Percentiles rank a stretch among this genome's conserved stretches.
Conservation (phyloP, 257 asterid species). For the Fraxinus americana region DNA sequence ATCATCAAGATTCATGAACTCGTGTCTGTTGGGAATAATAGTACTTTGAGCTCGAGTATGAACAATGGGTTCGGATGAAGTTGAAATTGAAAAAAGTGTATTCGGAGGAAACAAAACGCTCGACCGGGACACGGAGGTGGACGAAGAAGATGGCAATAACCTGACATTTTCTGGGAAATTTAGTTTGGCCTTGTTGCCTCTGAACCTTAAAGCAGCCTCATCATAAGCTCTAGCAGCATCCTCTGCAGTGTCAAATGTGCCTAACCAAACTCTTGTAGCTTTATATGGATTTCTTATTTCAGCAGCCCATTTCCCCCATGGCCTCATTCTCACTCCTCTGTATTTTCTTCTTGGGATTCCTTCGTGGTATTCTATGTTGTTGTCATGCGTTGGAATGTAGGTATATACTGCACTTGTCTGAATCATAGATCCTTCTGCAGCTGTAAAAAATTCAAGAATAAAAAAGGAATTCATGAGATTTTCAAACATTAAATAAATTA, state of each 20-base stretch:
- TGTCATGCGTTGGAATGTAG: constrained; percentile 33
- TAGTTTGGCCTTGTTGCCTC: constrained; percentile 63
- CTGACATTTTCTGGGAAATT: constrained; percentile 60
- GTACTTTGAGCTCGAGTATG: neutral
- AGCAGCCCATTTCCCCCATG: constrained; percentile 70
- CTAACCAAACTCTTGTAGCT: constrained; percentile 59
- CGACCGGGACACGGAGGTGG: no score
- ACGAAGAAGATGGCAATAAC: constrained; percentile 20
- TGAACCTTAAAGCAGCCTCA: constrained; percentile 53
- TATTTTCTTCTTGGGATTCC: constrained; percentile 25
- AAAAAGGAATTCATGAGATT: neutral
- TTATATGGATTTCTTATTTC: constrained; percentile 53
- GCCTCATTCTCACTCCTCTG: constrained; percentile 57
- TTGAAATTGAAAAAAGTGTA: constrained; percentile 19
- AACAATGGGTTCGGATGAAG: constrained; percentile 29
- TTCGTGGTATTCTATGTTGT: constrained; percentile 11
- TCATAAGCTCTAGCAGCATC: constrained; percentile 63
- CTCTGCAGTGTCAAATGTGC: constrained; percentile 61
- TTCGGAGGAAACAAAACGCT: neutral
- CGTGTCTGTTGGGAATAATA: neutral
- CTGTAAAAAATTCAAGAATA: constrained; percentile 7
- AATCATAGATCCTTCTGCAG: constrained; percentile 22
- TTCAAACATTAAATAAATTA: neutral
- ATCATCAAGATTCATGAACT: neutral
- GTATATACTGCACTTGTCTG: constrained; percentile 39